A percentile compares a stretch with the other conserved stretches of the same genome.
Conservation (phyloP, 306 rosid genomes). For the Hippophae gyantsensis region DNA sequence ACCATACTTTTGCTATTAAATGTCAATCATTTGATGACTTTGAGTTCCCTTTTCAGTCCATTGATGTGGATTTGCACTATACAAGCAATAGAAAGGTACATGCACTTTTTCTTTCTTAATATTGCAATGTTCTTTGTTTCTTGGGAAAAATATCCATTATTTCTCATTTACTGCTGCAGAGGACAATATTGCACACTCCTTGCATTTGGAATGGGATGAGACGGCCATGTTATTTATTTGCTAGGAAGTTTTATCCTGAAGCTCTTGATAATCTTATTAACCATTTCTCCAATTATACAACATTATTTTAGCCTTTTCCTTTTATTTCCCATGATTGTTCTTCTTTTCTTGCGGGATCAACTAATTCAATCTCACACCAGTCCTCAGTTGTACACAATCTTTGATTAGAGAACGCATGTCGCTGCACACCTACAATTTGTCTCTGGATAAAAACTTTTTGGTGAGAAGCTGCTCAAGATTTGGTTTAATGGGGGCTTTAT, state of each 20-base stretch:
- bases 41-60: conserved; percentile 22
- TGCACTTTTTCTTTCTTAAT: background rate
- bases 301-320: background rate
- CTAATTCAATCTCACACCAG: background rate
- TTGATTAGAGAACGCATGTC: background rate
- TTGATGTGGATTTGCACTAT: conserved; percentile 28
- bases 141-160: conserved; percentile 5
- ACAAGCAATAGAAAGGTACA: conserved; percentile 32
- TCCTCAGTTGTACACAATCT: background rate
- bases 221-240: conserved; percentile 41
- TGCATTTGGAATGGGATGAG: conserved; percentile 46
- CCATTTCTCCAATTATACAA: conserved; percentile 32
- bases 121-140: background rate
- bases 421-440: background rate
- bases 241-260: conserved; percentile 52
- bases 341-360: background rate
- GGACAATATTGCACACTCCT: conserved; percentile 11
- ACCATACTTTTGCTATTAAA: background rate
- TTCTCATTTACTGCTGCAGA: conserved; percentile 20
- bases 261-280: conserved; percentile 32
- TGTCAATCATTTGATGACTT: conserved; percentile 4
- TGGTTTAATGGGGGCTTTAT: conserved; percentile 4
- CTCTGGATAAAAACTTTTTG: background rate
- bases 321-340: background rate
- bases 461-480: background rate